A percentile compares a stretch with the other conserved stretches of the same genome.
Evolutionary conservation across 352 stramenopile species (phyloP).

Genomic region (Pythium graminicola): DNA sequence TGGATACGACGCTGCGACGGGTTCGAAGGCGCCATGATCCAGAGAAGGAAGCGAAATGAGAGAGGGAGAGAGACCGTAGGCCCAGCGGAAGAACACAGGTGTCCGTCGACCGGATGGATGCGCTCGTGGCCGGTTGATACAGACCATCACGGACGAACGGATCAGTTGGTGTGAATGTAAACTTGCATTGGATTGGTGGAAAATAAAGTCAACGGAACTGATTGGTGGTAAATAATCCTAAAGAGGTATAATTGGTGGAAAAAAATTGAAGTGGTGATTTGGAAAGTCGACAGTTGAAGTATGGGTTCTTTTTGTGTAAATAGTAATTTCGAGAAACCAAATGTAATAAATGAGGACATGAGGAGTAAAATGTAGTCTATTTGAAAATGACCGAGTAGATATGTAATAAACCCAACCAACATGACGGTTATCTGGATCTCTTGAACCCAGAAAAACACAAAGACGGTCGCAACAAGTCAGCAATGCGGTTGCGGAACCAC

Average conservation of each 20-base stretch:
- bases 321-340: neutral
- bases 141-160: constrained; percentile 1
- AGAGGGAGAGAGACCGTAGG: neutral
- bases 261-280: neutral
- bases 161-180: neutral
- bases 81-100: neutral
- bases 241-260: constrained; percentile 1
- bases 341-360: neutral
- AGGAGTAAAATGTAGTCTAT: neutral
- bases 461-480: neutral
- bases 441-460: constrained; percentile 7
- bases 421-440: neutral
- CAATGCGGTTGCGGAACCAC: constrained; percentile 20
- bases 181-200: neutral
- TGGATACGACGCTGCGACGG: constrained; percentile 9
- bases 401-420: constrained; percentile 1
- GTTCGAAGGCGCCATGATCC: constrained; percentile 10
- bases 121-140: constrained; percentile 9
- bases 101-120: constrained; percentile 15
- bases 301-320: constrained; percentile 2
- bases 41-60: constrained; percentile 2
- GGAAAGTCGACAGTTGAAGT: constrained; percentile 18
- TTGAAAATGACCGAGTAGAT: neutral
- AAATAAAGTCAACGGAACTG: neutral
- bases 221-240: neutral